These are phyloP conservation scores for Sindora glabra DNA, from an alignment of 306 rosid genomes.

Conservation along the genomic window DNA sequence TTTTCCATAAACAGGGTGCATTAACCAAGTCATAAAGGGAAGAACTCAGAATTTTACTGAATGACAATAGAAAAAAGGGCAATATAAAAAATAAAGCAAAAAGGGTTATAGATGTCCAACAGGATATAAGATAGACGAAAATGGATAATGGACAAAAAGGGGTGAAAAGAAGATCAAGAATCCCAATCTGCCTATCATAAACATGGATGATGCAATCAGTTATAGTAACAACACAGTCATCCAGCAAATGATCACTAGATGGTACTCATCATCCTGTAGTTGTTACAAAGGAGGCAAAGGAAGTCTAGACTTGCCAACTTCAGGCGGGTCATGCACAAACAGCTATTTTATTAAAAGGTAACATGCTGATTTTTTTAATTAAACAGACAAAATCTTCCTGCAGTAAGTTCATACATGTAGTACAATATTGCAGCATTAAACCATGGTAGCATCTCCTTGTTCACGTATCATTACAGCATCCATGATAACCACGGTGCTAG, in stretches of 20 bases:
- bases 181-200: not conserved
- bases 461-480: not conserved
- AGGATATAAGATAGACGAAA: not conserved
- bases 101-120: not conserved
- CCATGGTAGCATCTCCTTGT: not conserved
- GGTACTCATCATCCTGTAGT: too few species aligned
- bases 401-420: not conserved
- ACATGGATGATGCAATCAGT: not conserved
- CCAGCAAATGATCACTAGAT: not conserved
- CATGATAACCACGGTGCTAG: not conserved
- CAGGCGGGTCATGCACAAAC: not conserved
- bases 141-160: not conserved
- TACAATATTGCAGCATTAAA: not conserved
- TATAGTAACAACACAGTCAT: not conserved
- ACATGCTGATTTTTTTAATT: not conserved
- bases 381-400: not conserved
- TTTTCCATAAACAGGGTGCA: not conserved
- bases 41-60: not conserved
- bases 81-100: too few species aligned
- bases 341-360: not conserved
- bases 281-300: too few species aligned
- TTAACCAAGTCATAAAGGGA: not conserved
- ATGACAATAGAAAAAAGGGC: too few species aligned
- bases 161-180: not conserved
- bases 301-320: not conserved